Conservation (phyloP, 2,329 filamentous ascomycete species). For the Calonectria pseudoreteaudii region DNA sequence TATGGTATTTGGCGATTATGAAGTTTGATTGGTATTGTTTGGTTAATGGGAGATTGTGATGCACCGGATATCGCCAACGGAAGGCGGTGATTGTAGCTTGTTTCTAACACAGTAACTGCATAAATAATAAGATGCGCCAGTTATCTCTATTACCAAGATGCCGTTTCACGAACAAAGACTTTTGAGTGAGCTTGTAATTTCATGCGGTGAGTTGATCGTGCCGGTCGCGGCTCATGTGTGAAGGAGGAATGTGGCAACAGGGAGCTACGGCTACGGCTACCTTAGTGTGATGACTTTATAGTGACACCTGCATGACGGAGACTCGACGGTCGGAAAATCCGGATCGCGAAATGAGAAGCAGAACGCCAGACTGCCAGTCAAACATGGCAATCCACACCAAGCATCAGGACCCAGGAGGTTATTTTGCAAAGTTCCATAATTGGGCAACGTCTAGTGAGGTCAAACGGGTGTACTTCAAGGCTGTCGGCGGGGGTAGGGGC, state of each 20-base stretch:
- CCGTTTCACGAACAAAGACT: no score
- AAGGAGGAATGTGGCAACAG: not conserved
- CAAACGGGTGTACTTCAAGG: not conserved
- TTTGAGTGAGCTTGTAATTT: not conserved
- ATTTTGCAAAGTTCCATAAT: not conserved
- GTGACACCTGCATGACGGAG: not conserved
- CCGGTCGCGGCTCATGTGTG: not conserved
- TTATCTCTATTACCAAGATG: not conserved
- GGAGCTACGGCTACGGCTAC: not conserved
- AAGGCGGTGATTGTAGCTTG: constrained; percentile 22
- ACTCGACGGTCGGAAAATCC: not conserved
- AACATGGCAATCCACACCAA: not conserved
- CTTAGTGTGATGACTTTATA: constrained; percentile 4
- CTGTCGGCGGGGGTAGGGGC: constrained; percentile 17
- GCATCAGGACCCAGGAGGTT: not conserved
- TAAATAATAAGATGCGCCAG: constrained; percentile 39
- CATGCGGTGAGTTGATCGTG: no score
- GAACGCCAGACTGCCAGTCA: not conserved
- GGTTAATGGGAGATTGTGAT: constrained; percentile 22
- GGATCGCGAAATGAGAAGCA: not conserved
- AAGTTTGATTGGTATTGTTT: constrained; percentile 29
- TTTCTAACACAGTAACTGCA: constrained; percentile 27
- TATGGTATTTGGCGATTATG: constrained; percentile 30
- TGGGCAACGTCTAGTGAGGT: not conserved
- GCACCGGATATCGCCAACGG: constrained; percentile 21